These are phyloP conservation scores for Sindora glabra DNA, from an alignment of 306 rosid species.

Conservation along the genomic window DNA sequence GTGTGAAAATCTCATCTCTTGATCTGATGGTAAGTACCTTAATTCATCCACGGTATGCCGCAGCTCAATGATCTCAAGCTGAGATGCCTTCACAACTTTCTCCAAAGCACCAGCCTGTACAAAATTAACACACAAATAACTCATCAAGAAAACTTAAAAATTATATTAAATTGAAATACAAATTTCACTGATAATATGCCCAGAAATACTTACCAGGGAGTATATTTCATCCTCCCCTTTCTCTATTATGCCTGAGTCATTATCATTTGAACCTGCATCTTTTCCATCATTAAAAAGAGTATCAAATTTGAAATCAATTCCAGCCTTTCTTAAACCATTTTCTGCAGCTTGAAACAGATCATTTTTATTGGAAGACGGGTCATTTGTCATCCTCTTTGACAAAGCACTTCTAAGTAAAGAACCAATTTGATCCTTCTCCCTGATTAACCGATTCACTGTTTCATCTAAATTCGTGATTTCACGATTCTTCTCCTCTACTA, in stretches of 20 bases:
- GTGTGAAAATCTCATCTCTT: slow-evolving; percentile 12
- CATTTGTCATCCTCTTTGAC: slow-evolving; percentile 53
- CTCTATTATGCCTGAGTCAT: slow-evolving; percentile 21
- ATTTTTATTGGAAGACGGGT: slow-evolving; percentile 47
- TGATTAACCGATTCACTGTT: slow-evolving; percentile 47
- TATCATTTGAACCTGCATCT: slow-evolving; percentile 30
- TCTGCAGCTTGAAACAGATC: slow-evolving; percentile 80
- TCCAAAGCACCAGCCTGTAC: slow-evolving; percentile 91
- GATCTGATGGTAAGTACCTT: slow-evolving; percentile 43
- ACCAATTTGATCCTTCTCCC: slow-evolving; percentile 93
- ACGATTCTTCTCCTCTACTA: slow-evolving; percentile 52
- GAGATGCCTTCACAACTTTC: slow-evolving; percentile 87
- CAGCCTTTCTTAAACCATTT: slow-evolving; percentile 81
- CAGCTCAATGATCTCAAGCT: slow-evolving; percentile 87
- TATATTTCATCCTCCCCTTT: slow-evolving; percentile 73
- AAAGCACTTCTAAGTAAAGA: slow-evolving; percentile 80
- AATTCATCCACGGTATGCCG: slow-evolving; percentile 66
- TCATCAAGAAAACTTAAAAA: slow-evolving; percentile 13
- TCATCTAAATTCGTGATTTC: slow-evolving; percentile 68
- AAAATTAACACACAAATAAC: slow-evolving; percentile 10
- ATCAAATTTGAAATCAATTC: slow-evolving; percentile 81
- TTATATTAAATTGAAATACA: neutral
- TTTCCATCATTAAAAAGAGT: slow-evolving; percentile 56
- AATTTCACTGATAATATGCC: neutral
- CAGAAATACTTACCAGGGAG: slow-evolving; percentile 47